Conservation (phyloP, 441 rosid species). For the Daphne laureola region DNA sequence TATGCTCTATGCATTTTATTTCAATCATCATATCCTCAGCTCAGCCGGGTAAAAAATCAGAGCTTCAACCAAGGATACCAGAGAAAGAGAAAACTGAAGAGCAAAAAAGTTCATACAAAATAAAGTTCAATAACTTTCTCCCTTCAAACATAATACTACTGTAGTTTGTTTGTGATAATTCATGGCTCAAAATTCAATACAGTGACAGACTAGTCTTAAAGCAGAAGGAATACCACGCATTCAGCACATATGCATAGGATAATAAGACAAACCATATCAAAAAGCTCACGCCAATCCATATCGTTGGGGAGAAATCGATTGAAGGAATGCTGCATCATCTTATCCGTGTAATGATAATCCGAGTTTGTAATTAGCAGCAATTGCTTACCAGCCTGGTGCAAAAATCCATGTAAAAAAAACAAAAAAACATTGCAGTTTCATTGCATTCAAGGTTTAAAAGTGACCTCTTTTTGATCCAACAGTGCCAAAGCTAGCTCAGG, state of each 20-base stretch:
- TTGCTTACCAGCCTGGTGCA: conserved; percentile 84
- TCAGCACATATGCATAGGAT: conserved; percentile 6
- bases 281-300: conserved; percentile 92
- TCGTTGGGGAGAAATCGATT: conserved; percentile 85
- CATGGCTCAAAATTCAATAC: too few relatives aligned
- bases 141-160: too few relatives aligned
- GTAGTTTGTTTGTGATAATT: too few relatives aligned
- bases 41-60: too few relatives aligned
- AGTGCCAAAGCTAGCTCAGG: conserved; percentile 90
- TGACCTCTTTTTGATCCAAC: conserved; percentile 94
- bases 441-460: conserved; percentile 5
- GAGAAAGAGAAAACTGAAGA: conserved; percentile 1
- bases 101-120: background rate
- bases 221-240: too few relatives aligned
- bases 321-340: conserved; percentile 97
- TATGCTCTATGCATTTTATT: too few relatives aligned
- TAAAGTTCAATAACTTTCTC: too few relatives aligned
- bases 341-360: conserved; percentile 89
- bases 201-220: too few relatives aligned
- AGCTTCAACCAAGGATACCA: conserved; percentile 3
- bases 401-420: conserved; percentile 13
- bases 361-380: conserved; percentile 95
- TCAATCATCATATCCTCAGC: too few relatives aligned
- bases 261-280: conserved; percentile 58
- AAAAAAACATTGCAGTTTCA: background rate